Evolutionary conservation across 495 filamentous ascomycete species (phyloP), one percentile per base, ranked within the genome.

Genomic region (Pseudevernia furfuracea): DNA sequence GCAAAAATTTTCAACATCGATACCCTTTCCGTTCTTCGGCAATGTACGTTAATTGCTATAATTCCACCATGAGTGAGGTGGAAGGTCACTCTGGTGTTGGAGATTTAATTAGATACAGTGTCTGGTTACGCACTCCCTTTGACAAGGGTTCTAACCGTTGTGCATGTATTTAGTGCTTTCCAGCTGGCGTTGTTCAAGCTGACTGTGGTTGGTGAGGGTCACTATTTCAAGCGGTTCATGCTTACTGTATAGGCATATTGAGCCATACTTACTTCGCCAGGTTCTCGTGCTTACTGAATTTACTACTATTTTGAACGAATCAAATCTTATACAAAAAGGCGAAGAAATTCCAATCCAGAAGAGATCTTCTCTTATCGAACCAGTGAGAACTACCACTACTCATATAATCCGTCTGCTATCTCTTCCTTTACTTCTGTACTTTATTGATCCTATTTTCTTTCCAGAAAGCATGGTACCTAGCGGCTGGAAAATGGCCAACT

Each of bases 1-100:
- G 23, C 8, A 2, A 37, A 61, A 39, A 39, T 19, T 62, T 37
- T 25, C 21, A 49, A 46, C 60, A 39, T 62, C 30, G 60, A 62
- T 62, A 62, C 60, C 60, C 60, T 36, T 49, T 62, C 37, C 36
- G 21, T 32, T 53, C 46, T 21, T 55, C 17, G n/a, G 52, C 52
- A 55, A 3, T 21, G 30, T 59, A 28, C 11, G 5, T 43, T 8
- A 28, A 28, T 30, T 41, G 36, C 9, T 5, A 30, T 39, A 30
- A 34, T 37, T 28, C 23, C 8, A 19, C 49, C 46, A 49, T 49
- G 46, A 49, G 10, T 12, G 46, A 49, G 46, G 7, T 49, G n/a
- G 14, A 53, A 53, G 28, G 28, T 53, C 49, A 12, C 49, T 53
- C 28, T 53, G 7, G 25, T 53, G 23, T 53, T 28, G 5, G 49